A percentile compares a stretch with the other conserved stretches of the same genome.
These are phyloP conservation scores for Phytophthora sansomeana DNA, from an alignment of 352 stramenopile genomes.

Conservation along the genomic window DNA sequence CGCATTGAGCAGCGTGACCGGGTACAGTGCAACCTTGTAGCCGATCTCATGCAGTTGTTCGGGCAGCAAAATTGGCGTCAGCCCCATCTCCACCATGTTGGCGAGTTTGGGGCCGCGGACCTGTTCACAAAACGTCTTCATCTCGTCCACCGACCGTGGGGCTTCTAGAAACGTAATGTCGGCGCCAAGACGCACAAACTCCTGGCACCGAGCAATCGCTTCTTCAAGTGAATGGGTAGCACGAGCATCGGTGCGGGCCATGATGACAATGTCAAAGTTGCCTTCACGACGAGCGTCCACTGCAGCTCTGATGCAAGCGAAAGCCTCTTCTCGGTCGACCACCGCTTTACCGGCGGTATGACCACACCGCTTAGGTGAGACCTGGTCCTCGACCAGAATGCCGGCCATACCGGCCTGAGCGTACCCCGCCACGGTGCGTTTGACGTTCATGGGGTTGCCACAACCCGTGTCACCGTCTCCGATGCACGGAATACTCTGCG, in stretches of 20 bases:
- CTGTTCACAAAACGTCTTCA: slow-evolving; percentile 89
- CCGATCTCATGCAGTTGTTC: slow-evolving; percentile 90
- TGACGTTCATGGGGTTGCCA: slow-evolving; percentile 93
- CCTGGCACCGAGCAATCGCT: slow-evolving; percentile 73
- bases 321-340: slow-evolving; percentile 84
- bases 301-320: slow-evolving; percentile 83
- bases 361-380: slow-evolving; percentile 93
- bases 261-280: slow-evolving; percentile 91
- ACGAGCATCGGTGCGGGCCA: slow-evolving; percentile 93
- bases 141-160: slow-evolving; percentile 89
- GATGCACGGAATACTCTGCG: slow-evolving; percentile 61
- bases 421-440: slow-evolving; percentile 92
- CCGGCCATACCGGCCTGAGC: slow-evolving; percentile 90
- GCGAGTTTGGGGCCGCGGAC: slow-evolving; percentile 93
- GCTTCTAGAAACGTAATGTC: slow-evolving; percentile 95
- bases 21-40: slow-evolving; percentile 94
- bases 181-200: slow-evolving; percentile 8
- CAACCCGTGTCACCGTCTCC: slow-evolving; percentile 92
- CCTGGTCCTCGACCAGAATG: slow-evolving; percentile 95
- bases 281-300: slow-evolving; percentile 88
- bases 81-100: slow-evolving; percentile 95
- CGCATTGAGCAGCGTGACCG: slow-evolving; percentile 92
- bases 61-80: slow-evolving; percentile 90
- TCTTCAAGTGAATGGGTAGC: slow-evolving; percentile 90
- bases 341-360: slow-evolving; percentile 93